Evolutionary conservation across 2,329 filamentous ascomycete species (phyloP).

Genomic region (Clonostachys rosea): DNA sequence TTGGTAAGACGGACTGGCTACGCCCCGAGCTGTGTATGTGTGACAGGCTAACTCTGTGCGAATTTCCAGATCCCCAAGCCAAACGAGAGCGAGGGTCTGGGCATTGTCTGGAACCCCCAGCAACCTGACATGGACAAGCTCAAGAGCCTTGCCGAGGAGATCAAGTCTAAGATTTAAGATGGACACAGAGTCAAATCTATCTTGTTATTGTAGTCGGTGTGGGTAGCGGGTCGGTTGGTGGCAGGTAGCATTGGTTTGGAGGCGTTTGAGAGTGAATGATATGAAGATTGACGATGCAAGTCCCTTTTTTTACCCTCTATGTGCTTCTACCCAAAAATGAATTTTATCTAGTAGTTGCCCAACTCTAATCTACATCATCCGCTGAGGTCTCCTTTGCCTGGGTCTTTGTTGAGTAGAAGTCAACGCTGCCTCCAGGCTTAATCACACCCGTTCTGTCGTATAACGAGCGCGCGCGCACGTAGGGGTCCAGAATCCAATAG

Average conservation of each 20-base stretch:
- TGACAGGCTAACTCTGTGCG: slow-evolving; percentile 1
- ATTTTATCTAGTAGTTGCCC: not conserved
- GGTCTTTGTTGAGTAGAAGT: slow-evolving; percentile 53
- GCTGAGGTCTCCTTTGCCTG: slow-evolving; percentile 22
- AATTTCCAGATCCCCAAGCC: slow-evolving; percentile 81
- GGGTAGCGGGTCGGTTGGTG: not conserved
- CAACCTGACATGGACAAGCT: slow-evolving; percentile 75
- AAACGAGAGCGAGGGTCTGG: slow-evolving; percentile 73
- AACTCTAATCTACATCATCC: slow-evolving; percentile 38
- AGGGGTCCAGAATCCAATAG: slow-evolving; percentile 90
- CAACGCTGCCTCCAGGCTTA: slow-evolving; percentile 58
- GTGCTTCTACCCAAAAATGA: not conserved
- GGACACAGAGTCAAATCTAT: not conserved
- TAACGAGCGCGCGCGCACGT: slow-evolving; percentile 73
- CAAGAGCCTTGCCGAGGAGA: slow-evolving; percentile 72
- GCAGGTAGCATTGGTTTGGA: too few relatives aligned
- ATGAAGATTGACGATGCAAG: too few relatives aligned
- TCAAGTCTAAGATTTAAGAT: slow-evolving; percentile 82
- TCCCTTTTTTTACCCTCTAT: too few relatives aligned
- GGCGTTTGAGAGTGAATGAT: too few relatives aligned
- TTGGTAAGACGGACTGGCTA: slow-evolving; percentile 54
- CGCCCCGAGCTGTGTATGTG: not conserved
- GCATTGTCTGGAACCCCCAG: slow-evolving; percentile 74
- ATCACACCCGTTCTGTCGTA: slow-evolving; percentile 82
- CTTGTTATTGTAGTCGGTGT: not conserved